A percentile compares a stretch with the other conserved stretches of the same genome.
phyloP scores from a whole-genome alignment of 1,139 yeast genomes.

The Pichia sp. region DNA sequence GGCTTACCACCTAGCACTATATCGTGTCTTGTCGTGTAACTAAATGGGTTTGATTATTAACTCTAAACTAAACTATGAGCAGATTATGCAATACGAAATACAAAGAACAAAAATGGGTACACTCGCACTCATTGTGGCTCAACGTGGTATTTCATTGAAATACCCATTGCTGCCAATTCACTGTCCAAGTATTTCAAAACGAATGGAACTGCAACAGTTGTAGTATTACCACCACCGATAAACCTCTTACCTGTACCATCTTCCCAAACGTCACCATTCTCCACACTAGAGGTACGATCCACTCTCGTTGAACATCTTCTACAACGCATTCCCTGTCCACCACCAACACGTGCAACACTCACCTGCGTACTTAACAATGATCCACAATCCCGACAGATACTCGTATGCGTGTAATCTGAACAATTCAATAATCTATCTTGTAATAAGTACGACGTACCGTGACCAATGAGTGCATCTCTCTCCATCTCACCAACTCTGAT shows the following conservation, averaged over 20 bases:
- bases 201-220: constrained; percentile 95
- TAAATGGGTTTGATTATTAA: no score
- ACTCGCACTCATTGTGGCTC: constrained; percentile 52
- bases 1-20: no score
- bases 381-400: constrained; percentile 91
- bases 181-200: constrained; percentile 93
- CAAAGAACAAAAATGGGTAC: no score
- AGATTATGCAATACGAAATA: no score
- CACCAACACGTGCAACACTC: constrained; percentile 86
- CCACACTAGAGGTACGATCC: constrained; percentile 37
- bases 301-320: constrained; percentile 81
- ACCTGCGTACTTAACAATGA: constrained; percentile 83
- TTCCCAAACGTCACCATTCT: constrained; percentile 88
- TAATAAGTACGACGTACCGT: constrained; percentile 93
- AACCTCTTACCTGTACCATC: constrained; percentile 92
- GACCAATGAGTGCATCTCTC: constrained; percentile 98
- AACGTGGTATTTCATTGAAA: constrained; percentile 80
- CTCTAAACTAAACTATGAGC: no score
- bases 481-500: constrained; percentile 99
- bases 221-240: constrained; percentile 86
- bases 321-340: constrained; percentile 73
- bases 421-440: constrained; percentile 95
- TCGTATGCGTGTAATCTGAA: constrained; percentile 89
- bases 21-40: no score
- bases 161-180: constrained; percentile 98